These are phyloP conservation scores for Ophiorrhiza pumila DNA, from an alignment of 257 asterid species.

Conservation along the genomic window DNA sequence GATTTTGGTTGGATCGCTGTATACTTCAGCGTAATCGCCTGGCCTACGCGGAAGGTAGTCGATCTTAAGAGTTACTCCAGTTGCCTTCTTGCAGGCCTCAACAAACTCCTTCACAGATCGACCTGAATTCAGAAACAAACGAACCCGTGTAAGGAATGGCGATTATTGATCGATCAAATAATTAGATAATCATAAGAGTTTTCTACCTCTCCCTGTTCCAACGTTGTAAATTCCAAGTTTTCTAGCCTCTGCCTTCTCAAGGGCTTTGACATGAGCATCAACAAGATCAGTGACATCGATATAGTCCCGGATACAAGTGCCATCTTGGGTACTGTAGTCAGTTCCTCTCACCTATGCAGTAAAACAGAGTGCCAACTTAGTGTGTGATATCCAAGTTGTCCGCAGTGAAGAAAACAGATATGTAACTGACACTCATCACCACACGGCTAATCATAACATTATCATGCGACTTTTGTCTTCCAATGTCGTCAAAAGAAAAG, in stretches of 20 bases:
- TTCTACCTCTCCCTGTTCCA: constrained; percentile 80
- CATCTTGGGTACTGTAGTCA: constrained; percentile 74
- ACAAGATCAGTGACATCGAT: constrained; percentile 88
- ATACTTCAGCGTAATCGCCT: constrained; percentile 95
- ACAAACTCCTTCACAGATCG: constrained; percentile 95
- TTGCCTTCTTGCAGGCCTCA: constrained; percentile 89
- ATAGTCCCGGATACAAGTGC: constrained; percentile 84
- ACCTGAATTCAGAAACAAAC: constrained; percentile 40
- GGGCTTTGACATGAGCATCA: constrained; percentile 92
- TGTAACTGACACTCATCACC: no score
- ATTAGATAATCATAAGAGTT: neutral
- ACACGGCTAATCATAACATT: neutral
- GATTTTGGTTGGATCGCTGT: constrained; percentile 76
- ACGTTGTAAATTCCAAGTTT: constrained; percentile 80
- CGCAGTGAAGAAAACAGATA: neutral
- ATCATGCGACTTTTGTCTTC: neutral
- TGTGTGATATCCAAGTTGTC: neutral
- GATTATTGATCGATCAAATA: neutral
- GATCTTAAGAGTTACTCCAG: constrained; percentile 73
- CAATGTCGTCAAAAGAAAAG: neutral
- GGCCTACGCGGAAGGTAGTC: constrained; percentile 86
- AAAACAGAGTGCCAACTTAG: neutral
- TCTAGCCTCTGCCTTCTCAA: constrained; percentile 65
- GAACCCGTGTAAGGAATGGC: neutral
- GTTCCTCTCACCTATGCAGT: constrained; percentile 75